phyloP scores from a whole-genome alignment of 148 eudicot genomes.

The Beta vulgaris region DNA sequence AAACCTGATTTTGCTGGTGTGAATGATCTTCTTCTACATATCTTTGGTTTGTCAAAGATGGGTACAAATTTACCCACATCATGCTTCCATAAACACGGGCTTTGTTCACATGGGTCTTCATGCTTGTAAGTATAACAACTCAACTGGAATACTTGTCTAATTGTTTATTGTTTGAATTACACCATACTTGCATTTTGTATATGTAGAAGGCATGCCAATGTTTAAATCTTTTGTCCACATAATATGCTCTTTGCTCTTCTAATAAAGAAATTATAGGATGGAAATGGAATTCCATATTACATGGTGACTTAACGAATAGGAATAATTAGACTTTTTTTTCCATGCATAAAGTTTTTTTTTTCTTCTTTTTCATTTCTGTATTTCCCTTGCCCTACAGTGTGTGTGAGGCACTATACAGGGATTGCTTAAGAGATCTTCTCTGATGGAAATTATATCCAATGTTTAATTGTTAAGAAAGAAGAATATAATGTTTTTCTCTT shows the following conservation, averaged over 20 bases:
- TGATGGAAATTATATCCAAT: background rate
- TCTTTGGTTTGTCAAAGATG: slow-evolving; percentile 51
- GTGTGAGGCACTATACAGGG: background rate
- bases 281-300: background rate
- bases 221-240: background rate
- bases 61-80: slow-evolving; percentile 20
- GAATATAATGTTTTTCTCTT: no score
- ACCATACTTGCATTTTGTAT: background rate
- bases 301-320: no score
- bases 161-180: slow-evolving; percentile 1
- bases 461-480: background rate
- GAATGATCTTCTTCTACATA: slow-evolving; percentile 24
- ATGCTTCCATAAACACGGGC: slow-evolving; percentile 43
- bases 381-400: no score
- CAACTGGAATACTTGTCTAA: background rate
- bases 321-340: no score
- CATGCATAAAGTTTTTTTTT: no score
- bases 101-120: slow-evolving; percentile 33
- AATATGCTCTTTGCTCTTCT: background rate
- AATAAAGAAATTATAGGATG: background rate
- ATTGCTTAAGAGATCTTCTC: background rate
- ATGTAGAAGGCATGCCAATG: background rate
- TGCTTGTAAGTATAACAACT: slow-evolving; percentile 52
- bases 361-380: no score
- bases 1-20: slow-evolving; percentile 55